A percentile compares a stretch with the other conserved stretches of the same genome.
Evolutionary conservation across 2,329 filamentous ascomycete species (phyloP).

Genomic region (Chaetomiaceae sp.): DNA sequence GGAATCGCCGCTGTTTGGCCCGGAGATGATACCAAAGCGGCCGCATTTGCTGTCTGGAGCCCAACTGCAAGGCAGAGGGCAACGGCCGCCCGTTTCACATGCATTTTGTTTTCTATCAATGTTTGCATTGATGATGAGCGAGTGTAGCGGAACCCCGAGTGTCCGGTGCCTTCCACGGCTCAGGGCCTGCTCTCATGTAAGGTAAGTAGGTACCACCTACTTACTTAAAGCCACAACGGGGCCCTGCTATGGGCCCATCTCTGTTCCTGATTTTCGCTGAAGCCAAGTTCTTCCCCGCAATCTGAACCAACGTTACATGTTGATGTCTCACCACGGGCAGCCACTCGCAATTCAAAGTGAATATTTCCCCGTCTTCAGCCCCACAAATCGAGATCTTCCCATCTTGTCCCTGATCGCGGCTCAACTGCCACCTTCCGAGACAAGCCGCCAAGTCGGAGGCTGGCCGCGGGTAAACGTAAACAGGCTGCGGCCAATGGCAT

Average conservation of each 20-base stretch:
- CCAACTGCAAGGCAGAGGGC: not conserved
- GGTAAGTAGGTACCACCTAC: too few relatives aligned
- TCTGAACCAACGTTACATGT: conserved; percentile 9
- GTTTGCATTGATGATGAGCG: too few relatives aligned
- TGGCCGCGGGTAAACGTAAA: not conserved
- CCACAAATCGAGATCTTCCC: not conserved
- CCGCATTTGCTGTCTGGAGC: not conserved
- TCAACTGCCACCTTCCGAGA: not conserved
- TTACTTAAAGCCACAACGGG: too few relatives aligned
- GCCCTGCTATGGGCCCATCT: too few relatives aligned
- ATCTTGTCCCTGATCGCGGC: not conserved
- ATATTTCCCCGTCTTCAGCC: not conserved
- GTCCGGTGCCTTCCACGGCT: too few relatives aligned
- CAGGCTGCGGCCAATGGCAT: not conserved
- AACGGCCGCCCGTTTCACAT: not conserved
- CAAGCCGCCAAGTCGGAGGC: not conserved
- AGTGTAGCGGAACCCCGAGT: too few relatives aligned
- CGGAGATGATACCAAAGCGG: conserved; percentile 24
- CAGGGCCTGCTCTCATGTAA: too few relatives aligned
- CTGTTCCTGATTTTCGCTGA: not conserved
- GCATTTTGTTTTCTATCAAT: not conserved
- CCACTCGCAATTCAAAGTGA: not conserved
- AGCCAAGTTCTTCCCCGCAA: conserved; percentile 3
- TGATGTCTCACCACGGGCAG: not conserved
- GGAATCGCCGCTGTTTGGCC: conserved; percentile 36